phyloP scores from a whole-genome alignment of 805 yeast species.

The Yarrowia sp. region DNA sequence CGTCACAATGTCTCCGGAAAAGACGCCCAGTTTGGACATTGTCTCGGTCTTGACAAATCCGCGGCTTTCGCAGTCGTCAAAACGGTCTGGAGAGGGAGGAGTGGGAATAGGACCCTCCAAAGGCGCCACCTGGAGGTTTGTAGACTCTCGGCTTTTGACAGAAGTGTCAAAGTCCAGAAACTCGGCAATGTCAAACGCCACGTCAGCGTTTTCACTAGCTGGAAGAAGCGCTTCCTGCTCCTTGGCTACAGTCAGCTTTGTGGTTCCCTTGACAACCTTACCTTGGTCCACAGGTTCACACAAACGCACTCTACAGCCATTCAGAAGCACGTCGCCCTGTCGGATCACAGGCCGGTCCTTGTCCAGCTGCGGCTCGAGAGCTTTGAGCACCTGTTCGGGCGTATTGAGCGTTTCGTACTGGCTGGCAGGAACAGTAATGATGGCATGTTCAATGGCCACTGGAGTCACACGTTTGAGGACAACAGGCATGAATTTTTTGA shows the following conservation, averaged over 20 bases:
- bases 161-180: background rate
- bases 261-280: slow-evolving; percentile 39
- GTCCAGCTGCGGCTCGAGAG: slow-evolving; percentile 30
- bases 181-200: slow-evolving; percentile 10
- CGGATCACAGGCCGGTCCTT: slow-evolving; percentile 39
- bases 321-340: slow-evolving; percentile 45
- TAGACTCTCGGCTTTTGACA: slow-evolving; percentile 28
- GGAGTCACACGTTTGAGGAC: slow-evolving; percentile 30
- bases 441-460: slow-evolving; percentile 38
- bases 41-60: slow-evolving; percentile 49
- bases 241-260: slow-evolving; percentile 55
- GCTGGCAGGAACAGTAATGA: slow-evolving; percentile 47
- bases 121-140: slow-evolving; percentile 29
- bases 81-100: slow-evolving; percentile 30
- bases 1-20: slow-evolving; percentile 63
- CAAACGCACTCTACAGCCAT: slow-evolving; percentile 50
- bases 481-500: slow-evolving; percentile 23
- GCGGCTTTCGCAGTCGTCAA: slow-evolving; percentile 48
- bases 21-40: slow-evolving; percentile 55
- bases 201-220: background rate
- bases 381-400: background rate
- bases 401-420: slow-evolving; percentile 42
- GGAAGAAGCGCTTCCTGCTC: slow-evolving; percentile 17
- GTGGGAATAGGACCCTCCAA: slow-evolving; percentile 26
- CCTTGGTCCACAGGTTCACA: slow-evolving; percentile 81